Conservation (phyloP, 257 asterid species). For the Nicotiana undulata region DNA sequence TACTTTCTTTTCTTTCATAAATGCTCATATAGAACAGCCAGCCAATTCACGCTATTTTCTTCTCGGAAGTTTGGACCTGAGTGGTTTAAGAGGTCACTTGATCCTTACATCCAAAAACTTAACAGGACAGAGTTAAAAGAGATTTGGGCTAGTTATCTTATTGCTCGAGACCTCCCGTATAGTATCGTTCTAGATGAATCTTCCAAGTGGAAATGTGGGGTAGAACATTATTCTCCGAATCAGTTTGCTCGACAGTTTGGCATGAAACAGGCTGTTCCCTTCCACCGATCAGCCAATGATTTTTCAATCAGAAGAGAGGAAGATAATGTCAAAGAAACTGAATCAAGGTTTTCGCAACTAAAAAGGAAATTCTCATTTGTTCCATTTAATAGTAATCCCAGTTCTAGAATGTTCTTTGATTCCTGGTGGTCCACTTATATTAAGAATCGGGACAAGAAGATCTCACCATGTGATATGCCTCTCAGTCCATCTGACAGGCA, state of each 20-base stretch:
- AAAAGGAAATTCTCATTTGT: slow-evolving; percentile 1
- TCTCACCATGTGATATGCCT: background rate
- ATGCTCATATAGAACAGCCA: background rate
- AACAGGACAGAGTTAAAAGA: background rate
- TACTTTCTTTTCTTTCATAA: slow-evolving; percentile 5
- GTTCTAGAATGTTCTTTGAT: background rate
- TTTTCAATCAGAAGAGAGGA: background rate
- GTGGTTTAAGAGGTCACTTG: slow-evolving; percentile 14
- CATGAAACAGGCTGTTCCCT: slow-evolving; percentile 9
- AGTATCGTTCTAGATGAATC: background rate
- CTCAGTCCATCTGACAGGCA: background rate
- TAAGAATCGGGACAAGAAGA: slow-evolving; percentile 1
- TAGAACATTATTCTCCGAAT: slow-evolving; percentile 11
- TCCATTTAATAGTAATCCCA: slow-evolving; percentile 2
- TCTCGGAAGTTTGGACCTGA: slow-evolving; percentile 3
- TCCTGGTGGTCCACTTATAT: slow-evolving; percentile 16
- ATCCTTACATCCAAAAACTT: slow-evolving; percentile 7
- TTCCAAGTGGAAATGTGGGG: background rate
- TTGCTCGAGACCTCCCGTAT: slow-evolving; percentile 5
- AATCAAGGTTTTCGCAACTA: background rate
- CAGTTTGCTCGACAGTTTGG: slow-evolving; percentile 15
- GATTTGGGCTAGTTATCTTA: slow-evolving; percentile 11
- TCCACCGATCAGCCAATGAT: background rate
- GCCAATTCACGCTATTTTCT: background rate
- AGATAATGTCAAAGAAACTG: background rate